These are phyloP conservation scores for Chalciporus piperatus DNA, from an alignment of 768 basidiomycete species.

Conservation along the genomic window DNA sequence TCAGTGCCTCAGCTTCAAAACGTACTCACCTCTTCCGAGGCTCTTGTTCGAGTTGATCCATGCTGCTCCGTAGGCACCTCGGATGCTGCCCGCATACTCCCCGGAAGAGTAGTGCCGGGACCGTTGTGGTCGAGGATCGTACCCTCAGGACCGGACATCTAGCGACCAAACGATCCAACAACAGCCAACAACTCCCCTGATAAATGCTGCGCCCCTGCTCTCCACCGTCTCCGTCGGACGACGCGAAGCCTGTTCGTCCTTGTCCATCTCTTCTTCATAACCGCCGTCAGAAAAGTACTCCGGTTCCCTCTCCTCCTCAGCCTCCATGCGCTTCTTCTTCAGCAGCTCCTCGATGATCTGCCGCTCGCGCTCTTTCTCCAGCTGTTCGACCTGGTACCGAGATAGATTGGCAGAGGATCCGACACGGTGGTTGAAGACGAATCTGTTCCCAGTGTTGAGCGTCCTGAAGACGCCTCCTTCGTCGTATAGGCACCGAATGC, in stretches of 20 bases:
- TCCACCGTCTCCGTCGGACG: neutral
- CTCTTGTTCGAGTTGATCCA: neutral
- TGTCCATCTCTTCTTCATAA: slow-evolving; percentile 20
- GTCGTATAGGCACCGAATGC: slow-evolving; percentile 20
- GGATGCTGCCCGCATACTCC: slow-evolving; percentile 1
- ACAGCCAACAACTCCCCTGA: slow-evolving; percentile 21
- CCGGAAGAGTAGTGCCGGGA: neutral
- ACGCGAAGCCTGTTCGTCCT: neutral
- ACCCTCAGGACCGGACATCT: slow-evolving; percentile 21
- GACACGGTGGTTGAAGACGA: slow-evolving; percentile 21
- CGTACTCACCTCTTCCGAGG: neutral
- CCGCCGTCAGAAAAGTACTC: slow-evolving; percentile 2
- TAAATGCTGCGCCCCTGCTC: neutral
- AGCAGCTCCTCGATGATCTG: slow-evolving; percentile 10
- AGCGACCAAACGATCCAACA: slow-evolving; percentile 19
- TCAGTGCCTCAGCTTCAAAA: slow-evolving; percentile 23
- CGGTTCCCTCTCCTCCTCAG: neutral
- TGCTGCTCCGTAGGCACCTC: neutral
- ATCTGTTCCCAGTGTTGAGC: slow-evolving; percentile 12
- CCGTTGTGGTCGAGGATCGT: slow-evolving; percentile 15
- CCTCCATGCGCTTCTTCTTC: neutral
- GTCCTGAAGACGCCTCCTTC: slow-evolving; percentile 10
- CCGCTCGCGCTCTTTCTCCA: slow-evolving; percentile 13
- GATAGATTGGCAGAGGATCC: slow-evolving; percentile 25
- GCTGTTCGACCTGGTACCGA: slow-evolving; percentile 20